Percentiles rank a stretch among this genome's conserved stretches.
Evolutionary conservation across 2,329 filamentous ascomycete species (phyloP).

Genomic region (Lasiodiplodia sp.): DNA sequence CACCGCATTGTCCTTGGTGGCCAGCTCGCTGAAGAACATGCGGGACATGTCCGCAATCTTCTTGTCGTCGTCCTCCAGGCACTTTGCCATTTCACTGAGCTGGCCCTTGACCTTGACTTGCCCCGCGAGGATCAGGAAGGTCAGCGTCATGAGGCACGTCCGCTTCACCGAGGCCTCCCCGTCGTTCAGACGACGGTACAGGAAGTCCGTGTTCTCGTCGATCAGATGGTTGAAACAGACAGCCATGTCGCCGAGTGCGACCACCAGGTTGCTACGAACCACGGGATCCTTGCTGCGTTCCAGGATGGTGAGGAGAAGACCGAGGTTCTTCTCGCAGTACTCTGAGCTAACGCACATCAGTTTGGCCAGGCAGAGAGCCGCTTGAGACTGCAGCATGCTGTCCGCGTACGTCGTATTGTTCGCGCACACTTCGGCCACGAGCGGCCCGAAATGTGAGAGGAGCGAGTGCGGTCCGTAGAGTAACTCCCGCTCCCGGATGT

Average conservation of each 20-base stretch:
- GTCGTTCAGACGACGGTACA: slow-evolving; percentile 93
- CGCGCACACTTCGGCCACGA: slow-evolving; percentile 92
- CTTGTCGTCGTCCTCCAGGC: slow-evolving; percentile 94
- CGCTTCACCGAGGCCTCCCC: slow-evolving; percentile 89
- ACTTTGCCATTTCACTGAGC: slow-evolving; percentile 98
- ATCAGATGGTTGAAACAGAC: slow-evolving; percentile 99
- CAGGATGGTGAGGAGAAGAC: slow-evolving; percentile 96
- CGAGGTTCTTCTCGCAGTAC: slow-evolving; percentile 93
- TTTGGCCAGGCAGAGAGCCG: slow-evolving; percentile 93
- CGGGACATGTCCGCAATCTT: slow-evolving; percentile 89
- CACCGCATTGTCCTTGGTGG: slow-evolving; percentile 97
- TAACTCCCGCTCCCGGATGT: slow-evolving; percentile 84
- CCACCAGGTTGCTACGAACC: slow-evolving; percentile 93
- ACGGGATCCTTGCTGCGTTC: slow-evolving; percentile 92
- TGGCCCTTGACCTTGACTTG: slow-evolving; percentile 99
- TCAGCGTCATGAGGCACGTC: slow-evolving; percentile 97
- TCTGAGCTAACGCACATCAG: slow-evolving; percentile 98
- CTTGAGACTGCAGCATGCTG: slow-evolving; percentile 87
- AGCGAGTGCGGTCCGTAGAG: slow-evolving; percentile 84
- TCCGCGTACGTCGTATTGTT: slow-evolving; percentile 94
- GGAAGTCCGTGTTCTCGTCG: slow-evolving; percentile 97
- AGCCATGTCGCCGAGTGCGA: slow-evolving; percentile 97
- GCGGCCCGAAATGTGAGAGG: slow-evolving; percentile 86
- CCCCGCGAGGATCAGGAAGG: slow-evolving; percentile 93
- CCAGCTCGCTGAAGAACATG: slow-evolving; percentile 98